These are phyloP conservation scores for Cyphellophora attinorum DNA, from an alignment of 2,329 filamentous ascomycete genomes.

Conservation along the genomic window DNA sequence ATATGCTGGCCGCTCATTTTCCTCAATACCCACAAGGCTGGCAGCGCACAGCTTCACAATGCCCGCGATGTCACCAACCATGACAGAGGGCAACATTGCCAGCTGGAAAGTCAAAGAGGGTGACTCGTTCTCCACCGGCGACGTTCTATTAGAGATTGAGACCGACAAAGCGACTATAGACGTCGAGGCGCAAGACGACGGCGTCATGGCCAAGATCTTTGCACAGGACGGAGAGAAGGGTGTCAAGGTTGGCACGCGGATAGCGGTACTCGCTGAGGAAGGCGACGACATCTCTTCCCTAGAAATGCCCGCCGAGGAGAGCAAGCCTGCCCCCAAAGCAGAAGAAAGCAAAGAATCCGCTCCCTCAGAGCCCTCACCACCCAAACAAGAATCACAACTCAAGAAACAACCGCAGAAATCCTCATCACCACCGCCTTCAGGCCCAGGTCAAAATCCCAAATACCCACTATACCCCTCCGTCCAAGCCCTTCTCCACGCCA, in stretches of 20 bases:
- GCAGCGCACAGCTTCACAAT: conserved; percentile 83
- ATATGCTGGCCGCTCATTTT: conserved; percentile 13
- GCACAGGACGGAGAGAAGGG: conserved; percentile 63
- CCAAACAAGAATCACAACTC: conserved; percentile 18
- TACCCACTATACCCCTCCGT: conserved; percentile 64
- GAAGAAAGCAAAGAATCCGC: conserved; percentile 13
- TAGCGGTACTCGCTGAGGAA: conserved; percentile 71
- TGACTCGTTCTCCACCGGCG: conserved; percentile 70
- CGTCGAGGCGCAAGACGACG: conserved; percentile 85
- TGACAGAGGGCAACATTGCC: conserved; percentile 87
- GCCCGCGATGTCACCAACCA: conserved; percentile 83
- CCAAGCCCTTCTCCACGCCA: conserved; percentile 66
- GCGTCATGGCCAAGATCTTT: conserved; percentile 71
- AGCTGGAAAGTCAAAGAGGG: conserved; percentile 79
- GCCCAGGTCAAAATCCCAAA: conserved; percentile 30
- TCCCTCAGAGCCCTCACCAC: conserved; percentile 5
- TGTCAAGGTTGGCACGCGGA: conserved; percentile 68
- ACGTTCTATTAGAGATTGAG: conserved; percentile 85
- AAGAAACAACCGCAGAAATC: conserved; percentile 13
- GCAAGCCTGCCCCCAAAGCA: conserved; percentile 14
- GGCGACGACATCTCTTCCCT: conserved; percentile 69
- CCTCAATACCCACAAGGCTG: conserved; percentile 25
- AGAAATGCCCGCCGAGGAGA: conserved; percentile 63
- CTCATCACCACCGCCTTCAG: conserved; percentile 12
- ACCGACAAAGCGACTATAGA: conserved; percentile 95